Evolutionary conservation across 192 early-diverging fungal genomes (phyloP), one percentile per base, ranked within the genome.

Genomic region (Coemansia guatemalensis): DNA sequence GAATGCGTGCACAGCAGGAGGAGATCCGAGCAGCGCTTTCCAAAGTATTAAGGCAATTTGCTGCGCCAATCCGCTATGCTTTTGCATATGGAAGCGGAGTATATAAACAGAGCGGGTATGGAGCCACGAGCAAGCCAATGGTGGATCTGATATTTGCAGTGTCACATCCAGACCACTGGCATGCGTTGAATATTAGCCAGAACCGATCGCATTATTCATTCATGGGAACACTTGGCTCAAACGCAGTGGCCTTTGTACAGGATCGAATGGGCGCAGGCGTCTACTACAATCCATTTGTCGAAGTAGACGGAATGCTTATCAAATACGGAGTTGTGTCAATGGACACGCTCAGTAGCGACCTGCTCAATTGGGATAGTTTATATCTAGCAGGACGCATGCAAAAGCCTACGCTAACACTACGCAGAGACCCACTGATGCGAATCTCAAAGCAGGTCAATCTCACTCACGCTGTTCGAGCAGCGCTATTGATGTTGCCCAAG

Each of bases 251-350:
- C 0, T 66, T 73, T 32, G 84, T 96, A 49, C 93, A 97, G 71
- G 91, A 98, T 4, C 82, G 85, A 26, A 66, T 93, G 55, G 95
- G 95, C 25, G 95, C 95, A 6, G 90, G 93, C 24, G 84, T 97
- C 32, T 98, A 98, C 78, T 99, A 91, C 76, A 99, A 99, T 71
- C 89, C 97, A 22, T 92, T 93, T 78, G 87, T 96, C 23, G 75
- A 90, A 57, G 79, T 99, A 6, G 85, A 95, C 67, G 94, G 92
- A 26, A 80, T 90, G 86, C 56, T 79, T 53, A 84, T 98, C 62
- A 99, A 99, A 71, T 99, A 99, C 74, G 97, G 97, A 9, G 97
- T 99, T 17, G 90, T 97, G 21, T 92, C 92, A 4, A 92, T 97
- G 72, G 89, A 95, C 67, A 82, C 81, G 21, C 75, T 99, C 21